These are phyloP conservation scores for Penicillium oxalicum DNA, from an alignment of 2,329 filamentous ascomycete species.

Conservation along the genomic window DNA sequence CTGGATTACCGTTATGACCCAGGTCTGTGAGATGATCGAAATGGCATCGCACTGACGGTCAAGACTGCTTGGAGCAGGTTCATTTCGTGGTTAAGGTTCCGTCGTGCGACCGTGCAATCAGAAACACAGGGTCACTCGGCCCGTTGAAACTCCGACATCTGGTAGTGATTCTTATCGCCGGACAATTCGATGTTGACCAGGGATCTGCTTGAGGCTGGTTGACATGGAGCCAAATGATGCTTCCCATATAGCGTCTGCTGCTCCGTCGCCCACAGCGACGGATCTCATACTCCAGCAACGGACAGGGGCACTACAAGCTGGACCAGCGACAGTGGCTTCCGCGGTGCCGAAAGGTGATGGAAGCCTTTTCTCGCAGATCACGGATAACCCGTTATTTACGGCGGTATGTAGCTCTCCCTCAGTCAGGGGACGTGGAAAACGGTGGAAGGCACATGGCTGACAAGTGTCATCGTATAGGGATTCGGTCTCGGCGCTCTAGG, in stretches of 20 bases:
- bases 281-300: conserved; percentile 35
- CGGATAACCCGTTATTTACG: conserved; percentile 47
- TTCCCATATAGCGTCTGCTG: conserved; percentile 25
- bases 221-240: conserved; percentile 37
- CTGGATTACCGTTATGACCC: too few relatives aligned
- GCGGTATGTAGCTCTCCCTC: conserved; percentile 33
- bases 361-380: conserved; percentile 41
- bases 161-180: conserved; percentile 13
- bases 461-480: conserved; percentile 45
- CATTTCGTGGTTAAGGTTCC: not conserved
- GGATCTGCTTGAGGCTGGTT: conserved; percentile 13
- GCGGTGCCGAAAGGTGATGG: conserved; percentile 29
- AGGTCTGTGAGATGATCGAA: not conserved
- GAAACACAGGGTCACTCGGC: conserved; percentile 15
- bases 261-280: conserved; percentile 26
- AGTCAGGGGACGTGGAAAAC: not conserved
- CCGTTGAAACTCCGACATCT: conserved; percentile 28
- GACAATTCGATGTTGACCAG: conserved; percentile 4
- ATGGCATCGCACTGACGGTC: not conserved
- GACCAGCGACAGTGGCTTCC: conserved; percentile 25
- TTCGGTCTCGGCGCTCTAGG: conserved; percentile 88
- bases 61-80: not conserved
- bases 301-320: conserved; percentile 27
- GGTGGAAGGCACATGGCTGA: not conserved
- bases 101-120: conserved; percentile 2